Evolutionary conservation across 345 rosid genomes (phyloP), one percentile per base, ranked within the genome.

Genomic region (Ceriops zippeliana): DNA sequence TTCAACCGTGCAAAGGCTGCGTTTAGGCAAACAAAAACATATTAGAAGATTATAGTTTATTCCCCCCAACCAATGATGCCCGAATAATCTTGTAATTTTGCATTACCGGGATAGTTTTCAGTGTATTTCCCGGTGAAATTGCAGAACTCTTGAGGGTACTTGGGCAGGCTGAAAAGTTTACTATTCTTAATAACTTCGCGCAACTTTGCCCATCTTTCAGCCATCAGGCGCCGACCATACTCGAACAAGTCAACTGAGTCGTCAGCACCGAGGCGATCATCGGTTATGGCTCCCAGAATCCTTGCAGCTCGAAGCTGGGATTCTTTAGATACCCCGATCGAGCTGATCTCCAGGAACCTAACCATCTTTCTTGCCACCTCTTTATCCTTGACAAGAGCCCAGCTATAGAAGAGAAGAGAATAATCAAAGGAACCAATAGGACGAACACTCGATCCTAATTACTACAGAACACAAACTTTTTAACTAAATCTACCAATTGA

Each of bases 1-100:
- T 86, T 80, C 71, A 93, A 20, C 97, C 97, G 89, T 52, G 91
- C 98, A 77, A 91, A 93, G 27, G 87, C 97, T 93, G 80, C 6
- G 34, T 3, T 13, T 34, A 19, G 7, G 61, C 32, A 20, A 22
- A 72, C 56, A 38, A 2, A 38, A 38, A 38, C 13, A 1, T 9
- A 10, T 38, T 1, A 38, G 11, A 38, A 38, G 13, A 38, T 38
- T 38, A 38, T 38, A 38, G 46, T 9, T 38, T 10, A 10, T 38
- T 9, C 11, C 46, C 46, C 3, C 46, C 46, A 0, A 11, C 2
- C 1, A 9, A 35, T 8, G 1, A 21, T 53, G 2, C 4, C 21
- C 21, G 22, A 54, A 31, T 19, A 0, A 20, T 5, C 9, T 54
- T 38, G 6, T 42, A 5, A 51, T 30, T 30, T 22, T 32, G 37